Base-by-base conservation (phyloP, 2,329 filamentous ascomycete species). In the Apiospora marii region DNA sequence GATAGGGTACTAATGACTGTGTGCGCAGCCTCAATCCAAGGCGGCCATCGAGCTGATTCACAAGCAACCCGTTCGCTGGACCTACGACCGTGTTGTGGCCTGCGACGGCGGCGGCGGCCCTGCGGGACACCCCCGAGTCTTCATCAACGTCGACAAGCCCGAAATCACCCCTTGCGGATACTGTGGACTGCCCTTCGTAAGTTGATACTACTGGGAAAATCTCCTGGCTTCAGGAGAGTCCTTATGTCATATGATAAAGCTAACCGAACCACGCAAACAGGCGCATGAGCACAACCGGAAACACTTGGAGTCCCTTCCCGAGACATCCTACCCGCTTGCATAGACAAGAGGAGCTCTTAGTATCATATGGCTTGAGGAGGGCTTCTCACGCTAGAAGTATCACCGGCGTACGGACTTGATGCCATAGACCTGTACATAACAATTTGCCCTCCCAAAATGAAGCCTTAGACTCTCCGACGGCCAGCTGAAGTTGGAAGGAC, bases 131-230 rank as follows among this genome's bases (percentile, higher is more conserved):
- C 96, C 96, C 69, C 90, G 91, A 80, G 93, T 99, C 85, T 99
- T 95, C 83, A 99, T 99, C 90, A 99, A 99, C 85, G 92, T 93
- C 77, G 96, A 99, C 85, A 98, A 98, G 88, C 94, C 96, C 61
- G 92, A 98, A 87, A 98, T 99, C 79, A 90, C 91, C 84, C 87
- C 87, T 82, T 99, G 96, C 88, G 92, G 89, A 80, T 99, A 99
- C 87, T 99, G 96, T 82, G 96, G 96, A 70, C 83, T 96, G 77
- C 96, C 96, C 78, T 99, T 92, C 82, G 96, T 98, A 89, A 82
- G 95, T 84, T 71, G 49, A 46, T 34, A 10, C 67, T 46, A n/a
- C n/a, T 10, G 34, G 16, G 22, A 34, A 34, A 64, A 41, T 12
- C 58, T 41, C 19, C 34, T 41, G 24, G 14, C 7, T n/a, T 16